Evolutionary conservation across 2,329 filamentous ascomycete species (phyloP).

Genomic region (Moelleriella libera): DNA sequence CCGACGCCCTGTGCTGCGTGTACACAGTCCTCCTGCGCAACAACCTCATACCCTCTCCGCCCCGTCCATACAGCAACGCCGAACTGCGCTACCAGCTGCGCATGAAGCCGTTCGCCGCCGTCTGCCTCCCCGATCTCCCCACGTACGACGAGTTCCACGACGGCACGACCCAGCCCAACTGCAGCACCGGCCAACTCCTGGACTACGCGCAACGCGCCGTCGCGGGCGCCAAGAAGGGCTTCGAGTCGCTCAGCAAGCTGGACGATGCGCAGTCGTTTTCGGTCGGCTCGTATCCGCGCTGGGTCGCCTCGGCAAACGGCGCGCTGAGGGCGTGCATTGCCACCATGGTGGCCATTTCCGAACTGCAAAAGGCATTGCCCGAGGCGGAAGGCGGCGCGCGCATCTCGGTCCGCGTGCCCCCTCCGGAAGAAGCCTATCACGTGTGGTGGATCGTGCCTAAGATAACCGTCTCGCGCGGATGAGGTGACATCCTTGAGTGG

Average conservation of each 20-base stretch:
- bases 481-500: not conserved
- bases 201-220: slow-evolving; percentile 30
- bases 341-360: slow-evolving; percentile 48
- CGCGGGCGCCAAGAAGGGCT: slow-evolving; percentile 34
- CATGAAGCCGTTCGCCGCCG: slow-evolving; percentile 67
- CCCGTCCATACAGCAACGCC: slow-evolving; percentile 52
- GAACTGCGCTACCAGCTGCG: slow-evolving; percentile 65
- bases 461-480: slow-evolving; percentile 12
- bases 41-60: slow-evolving; percentile 32
- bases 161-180: slow-evolving; percentile 25
- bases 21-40: slow-evolving; percentile 54
- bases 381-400: slow-evolving; percentile 8
- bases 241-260: slow-evolving; percentile 41
- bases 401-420: slow-evolving; percentile 37
- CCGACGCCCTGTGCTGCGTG: slow-evolving; percentile 41
- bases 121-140: slow-evolving; percentile 55
- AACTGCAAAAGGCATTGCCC: slow-evolving; percentile 41
- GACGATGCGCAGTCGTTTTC: slow-evolving; percentile 37
- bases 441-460: slow-evolving; percentile 52
- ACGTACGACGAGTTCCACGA: slow-evolving; percentile 44
- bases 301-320: slow-evolving; percentile 44
- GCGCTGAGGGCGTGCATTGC: slow-evolving; percentile 58
- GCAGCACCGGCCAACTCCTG: slow-evolving; percentile 24
- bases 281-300: slow-evolving; percentile 43
- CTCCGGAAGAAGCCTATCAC: slow-evolving; percentile 40